Base-by-base conservation (phyloP, 169 alveolate genomes). In the Eimeria praecox region DNA sequence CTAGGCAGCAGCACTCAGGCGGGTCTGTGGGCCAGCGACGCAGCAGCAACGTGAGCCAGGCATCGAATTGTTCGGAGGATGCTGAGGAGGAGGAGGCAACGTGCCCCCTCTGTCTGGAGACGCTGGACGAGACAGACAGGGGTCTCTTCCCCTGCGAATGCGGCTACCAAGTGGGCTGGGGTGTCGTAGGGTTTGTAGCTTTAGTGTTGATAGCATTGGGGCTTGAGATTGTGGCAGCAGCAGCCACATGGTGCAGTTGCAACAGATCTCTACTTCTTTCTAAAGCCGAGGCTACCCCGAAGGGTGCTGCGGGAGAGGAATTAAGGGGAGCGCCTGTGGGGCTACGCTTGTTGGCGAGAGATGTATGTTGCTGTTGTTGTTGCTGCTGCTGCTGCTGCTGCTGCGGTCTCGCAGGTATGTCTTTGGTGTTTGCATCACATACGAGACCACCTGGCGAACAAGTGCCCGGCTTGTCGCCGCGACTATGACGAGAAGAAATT, bases 401-500 rank as follows among this genome's bases (percentile, higher is more conserved):
- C 52, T 52, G 75, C 80, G 97, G 97, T 54, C 5, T 8, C 24
- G 49, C 94, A 95, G 96, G 98, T 98, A 80, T 98, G 99, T 91
- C 96, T 98, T 33, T 98, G 99, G 99, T 98, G 99, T 80, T 97
- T 98, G 73, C 98, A 98, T 89, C 98, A 98, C 96, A 97, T 98
- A 59, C 95, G 99, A 71, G 98, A 97, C 44, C 97, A 98, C 73
- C 96, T 98, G 98, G 98, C 98, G 83, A 98, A 98, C 96, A 97
- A 98, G 94, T 98, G 99, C 96, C 99, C 99, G 18, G 99, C 99
- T 54, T 98, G 99, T 78, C 95, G 99, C 86, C 97, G 98, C 80
- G 98, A 96, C 89, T 98, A 98, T 90, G 98, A 98, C 52, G 99
- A 98, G 96, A 95, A 97, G 54, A 95, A 95, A 38, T 90, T 87